phyloP scores from a whole-genome alignment of 208 protist genomes.

The Endotrypanum monterogeii region DNA sequence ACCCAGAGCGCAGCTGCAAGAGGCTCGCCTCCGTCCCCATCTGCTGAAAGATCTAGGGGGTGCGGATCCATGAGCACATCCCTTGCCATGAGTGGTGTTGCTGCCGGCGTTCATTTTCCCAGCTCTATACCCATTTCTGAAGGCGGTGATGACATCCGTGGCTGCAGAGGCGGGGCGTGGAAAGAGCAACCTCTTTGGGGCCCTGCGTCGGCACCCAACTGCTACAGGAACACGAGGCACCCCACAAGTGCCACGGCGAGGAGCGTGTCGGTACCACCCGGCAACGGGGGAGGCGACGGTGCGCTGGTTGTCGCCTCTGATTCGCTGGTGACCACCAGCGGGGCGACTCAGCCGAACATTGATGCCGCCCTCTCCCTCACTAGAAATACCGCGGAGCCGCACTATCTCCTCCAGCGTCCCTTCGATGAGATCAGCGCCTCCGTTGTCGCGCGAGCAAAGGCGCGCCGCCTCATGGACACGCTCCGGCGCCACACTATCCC shows the following conservation, averaged over 20 bases:
- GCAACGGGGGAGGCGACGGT: background rate
- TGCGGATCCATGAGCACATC: background rate
- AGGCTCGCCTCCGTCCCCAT: background rate
- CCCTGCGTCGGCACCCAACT: background rate
- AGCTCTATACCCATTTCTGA: background rate
- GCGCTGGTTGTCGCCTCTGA: background rate
- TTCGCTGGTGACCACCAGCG: background rate
- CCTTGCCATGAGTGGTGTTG: background rate
- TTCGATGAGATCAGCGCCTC: constrained; percentile 69
- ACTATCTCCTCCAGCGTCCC: constrained; percentile 38
- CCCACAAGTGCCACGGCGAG: background rate
- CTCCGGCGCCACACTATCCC: constrained; percentile 68
- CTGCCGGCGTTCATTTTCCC: background rate
- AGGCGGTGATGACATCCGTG: background rate
- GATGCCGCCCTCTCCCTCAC: background rate
- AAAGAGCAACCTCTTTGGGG: constrained; percentile 8
- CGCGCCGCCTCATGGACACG: constrained; percentile 61
- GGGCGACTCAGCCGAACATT: background rate
- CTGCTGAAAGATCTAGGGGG: background rate
- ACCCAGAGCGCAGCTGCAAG: background rate
- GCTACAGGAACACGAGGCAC: background rate
- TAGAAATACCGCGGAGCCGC: constrained; percentile 3
- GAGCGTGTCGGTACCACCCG: background rate
- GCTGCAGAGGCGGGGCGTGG: background rate
- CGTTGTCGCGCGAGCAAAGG: constrained; percentile 71